Evolutionary conservation across 2,329 filamentous ascomycete genomes (phyloP), one percentile per base, ranked within the genome.

Genomic region (Anthostomella pinea): DNA sequence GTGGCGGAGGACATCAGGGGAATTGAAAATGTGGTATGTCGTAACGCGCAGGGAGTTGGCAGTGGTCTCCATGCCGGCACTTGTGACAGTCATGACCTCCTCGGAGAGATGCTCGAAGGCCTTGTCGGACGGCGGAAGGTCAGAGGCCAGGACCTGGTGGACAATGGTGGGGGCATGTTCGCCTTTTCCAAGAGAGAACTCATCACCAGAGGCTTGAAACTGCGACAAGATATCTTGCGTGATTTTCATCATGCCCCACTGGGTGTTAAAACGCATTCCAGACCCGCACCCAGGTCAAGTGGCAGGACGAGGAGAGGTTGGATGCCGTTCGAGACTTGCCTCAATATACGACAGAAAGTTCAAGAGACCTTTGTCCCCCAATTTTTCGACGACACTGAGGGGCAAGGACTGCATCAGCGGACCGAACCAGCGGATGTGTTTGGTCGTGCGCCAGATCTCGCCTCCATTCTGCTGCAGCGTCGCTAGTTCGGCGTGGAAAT

Each of bases 361-460:
- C n/a, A n/a, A n/a, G n/a, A n/a, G n/a, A n/a, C n/a, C n/a, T n/a
- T n/a, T n/a, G n/a, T n/a, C n/a, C n/a, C n/a, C n/a, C n/a, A n/a
- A n/a, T n/a, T n/a, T n/a, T n/a, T n/a, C n/a, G n/a, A n/a, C n/a
- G n/a, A n/a, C n/a, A n/a, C n/a, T n/a, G n/a, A n/a, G n/a, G n/a
- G n/a, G n/a, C n/a, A n/a, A n/a, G n/a, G n/a, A n/a, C n/a, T n/a
- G n/a, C n/a, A n/a, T n/a, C n/a, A n/a, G n/a, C n/a, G n/a, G n/a
- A n/a, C n/a, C n/a, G n/a, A n/a, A n/a, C n/a, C n/a, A n/a, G n/a
- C n/a, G n/a, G n/a, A n/a, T n/a, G n/a, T n/a, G n/a, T n/a, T n/a
- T n/a, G n/a, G n/a, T n/a, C 3, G 10, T 10, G n/a, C 51, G 38
- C 45, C 51, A 47, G n/a, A 52, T 15, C 14, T 16, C n/a, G 16